Conservation (phyloP, 768 basidiomycete genomes). For the Lyophyllum semitale region DNA sequence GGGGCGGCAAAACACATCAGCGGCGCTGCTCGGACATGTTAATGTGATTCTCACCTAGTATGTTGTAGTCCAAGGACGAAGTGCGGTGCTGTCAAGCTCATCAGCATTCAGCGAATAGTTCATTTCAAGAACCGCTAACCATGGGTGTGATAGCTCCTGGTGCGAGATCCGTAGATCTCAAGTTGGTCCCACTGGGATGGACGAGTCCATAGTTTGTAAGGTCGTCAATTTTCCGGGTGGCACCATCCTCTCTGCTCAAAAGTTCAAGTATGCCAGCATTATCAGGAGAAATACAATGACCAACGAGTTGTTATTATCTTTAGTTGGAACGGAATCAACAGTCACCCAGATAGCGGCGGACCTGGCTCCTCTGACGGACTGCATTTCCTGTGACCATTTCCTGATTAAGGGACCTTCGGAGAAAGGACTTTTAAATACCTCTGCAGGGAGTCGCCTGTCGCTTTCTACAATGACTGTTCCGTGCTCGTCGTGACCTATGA, state of each 20-base stretch:
- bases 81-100: conserved; percentile 42
- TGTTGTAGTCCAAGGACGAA: conserved; percentile 62
- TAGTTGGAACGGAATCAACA: conserved; percentile 47
- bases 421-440: conserved; percentile 17
- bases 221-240: conserved; percentile 38
- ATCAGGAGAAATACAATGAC: not conserved
- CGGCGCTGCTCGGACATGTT: not conserved
- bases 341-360: conserved; percentile 51
- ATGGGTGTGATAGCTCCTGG: conserved; percentile 51
- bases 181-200: conserved; percentile 44
- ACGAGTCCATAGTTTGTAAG: conserved; percentile 43
- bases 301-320: conserved; percentile 53
- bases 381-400: conserved; percentile 30
- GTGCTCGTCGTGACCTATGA: conserved; percentile 47
- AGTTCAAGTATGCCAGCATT: not conserved
- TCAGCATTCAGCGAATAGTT: not conserved
- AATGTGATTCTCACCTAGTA: conserved; percentile 41
- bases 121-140: conserved; percentile 30
- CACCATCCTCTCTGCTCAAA: conserved; percentile 51
- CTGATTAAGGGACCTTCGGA: not conserved
- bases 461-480: conserved; percentile 43
- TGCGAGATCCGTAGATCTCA: conserved; percentile 55
- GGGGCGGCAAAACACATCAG: not conserved
- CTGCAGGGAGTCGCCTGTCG: conserved; percentile 31
- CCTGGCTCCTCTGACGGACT: conserved; percentile 33